These are phyloP conservation scores for Lonicera japonica DNA, from an alignment of 129 eudicot genomes.

Conservation along the genomic window DNA sequence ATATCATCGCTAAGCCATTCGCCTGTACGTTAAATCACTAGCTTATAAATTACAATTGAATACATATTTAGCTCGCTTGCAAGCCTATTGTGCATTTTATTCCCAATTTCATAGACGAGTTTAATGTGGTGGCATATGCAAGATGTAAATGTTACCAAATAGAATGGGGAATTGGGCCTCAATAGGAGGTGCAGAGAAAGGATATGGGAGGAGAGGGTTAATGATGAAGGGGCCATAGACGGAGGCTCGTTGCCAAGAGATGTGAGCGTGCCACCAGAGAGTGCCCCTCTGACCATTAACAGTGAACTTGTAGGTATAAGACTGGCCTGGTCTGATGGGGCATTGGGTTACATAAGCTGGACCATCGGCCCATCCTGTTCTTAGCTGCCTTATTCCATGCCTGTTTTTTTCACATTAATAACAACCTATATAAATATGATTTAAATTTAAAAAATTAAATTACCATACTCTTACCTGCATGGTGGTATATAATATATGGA, in stretches of 20 bases:
- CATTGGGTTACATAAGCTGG: constrained; percentile 74
- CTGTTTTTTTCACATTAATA: constrained; percentile 10
- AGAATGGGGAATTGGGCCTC: constrained; percentile 44
- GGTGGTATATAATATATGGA: too few relatives aligned
- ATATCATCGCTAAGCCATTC: constrained; percentile 64
- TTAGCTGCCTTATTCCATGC: constrained; percentile 62
- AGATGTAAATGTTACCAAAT: too few relatives aligned
- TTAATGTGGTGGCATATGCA: too few relatives aligned
- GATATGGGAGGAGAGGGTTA: constrained; percentile 60
- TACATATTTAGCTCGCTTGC: background rate
- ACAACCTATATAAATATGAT: too few relatives aligned
- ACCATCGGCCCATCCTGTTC: constrained; percentile 84
- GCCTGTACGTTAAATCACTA: constrained; percentile 20
- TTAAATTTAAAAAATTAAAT: too few relatives aligned
- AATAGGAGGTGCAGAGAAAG: constrained; percentile 30
- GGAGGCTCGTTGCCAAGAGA: constrained; percentile 67
- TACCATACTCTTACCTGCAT: too few relatives aligned
- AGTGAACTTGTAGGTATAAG: constrained; percentile 55
- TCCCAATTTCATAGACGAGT: background rate
- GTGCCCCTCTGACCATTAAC: constrained; percentile 52
- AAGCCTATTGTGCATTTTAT: background rate
- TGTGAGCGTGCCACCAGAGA: constrained; percentile 77
- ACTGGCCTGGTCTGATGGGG: constrained; percentile 45
- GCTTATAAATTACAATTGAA: too few relatives aligned
- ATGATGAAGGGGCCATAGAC: constrained; percentile 62